phyloP scores from a whole-genome alignment of 441 rosid genomes.

The Lepidium campestre region DNA sequence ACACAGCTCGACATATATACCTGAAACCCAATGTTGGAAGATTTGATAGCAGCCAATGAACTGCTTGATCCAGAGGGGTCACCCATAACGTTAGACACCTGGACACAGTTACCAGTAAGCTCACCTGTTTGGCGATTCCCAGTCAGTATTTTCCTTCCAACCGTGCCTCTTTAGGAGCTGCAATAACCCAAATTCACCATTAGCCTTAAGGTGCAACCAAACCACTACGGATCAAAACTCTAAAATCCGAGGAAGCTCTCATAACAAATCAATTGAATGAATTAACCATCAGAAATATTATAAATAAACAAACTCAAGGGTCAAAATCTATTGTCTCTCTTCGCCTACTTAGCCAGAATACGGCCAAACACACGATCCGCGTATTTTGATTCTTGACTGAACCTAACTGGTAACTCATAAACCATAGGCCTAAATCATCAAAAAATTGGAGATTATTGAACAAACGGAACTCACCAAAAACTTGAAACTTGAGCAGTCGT shows the following conservation, averaged over 20 bases:
- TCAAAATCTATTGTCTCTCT: too few species aligned
- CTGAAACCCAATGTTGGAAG: conserved; percentile 75
- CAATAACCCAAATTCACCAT: too few species aligned
- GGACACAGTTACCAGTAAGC: neutral
- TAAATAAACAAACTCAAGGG: too few species aligned
- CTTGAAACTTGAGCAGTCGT: neutral
- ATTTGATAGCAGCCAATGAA: conserved; percentile 39
- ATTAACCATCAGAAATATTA: too few species aligned
- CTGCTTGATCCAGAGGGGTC: conserved; percentile 31
- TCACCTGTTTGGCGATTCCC: too few species aligned
- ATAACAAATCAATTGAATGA: too few species aligned
- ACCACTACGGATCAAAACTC: too few species aligned
- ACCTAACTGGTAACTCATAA: neutral
- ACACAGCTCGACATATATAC: conserved; percentile 19
- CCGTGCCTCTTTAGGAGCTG: too few species aligned
- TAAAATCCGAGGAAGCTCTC: too few species aligned
- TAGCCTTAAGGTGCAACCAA: too few species aligned
- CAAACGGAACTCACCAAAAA: conserved; percentile 1
- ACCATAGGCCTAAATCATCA: neutral
- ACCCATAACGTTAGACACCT: conserved; percentile 18
- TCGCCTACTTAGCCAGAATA: neutral
- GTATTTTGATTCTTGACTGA: neutral
- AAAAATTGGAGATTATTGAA: neutral
- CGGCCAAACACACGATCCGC: neutral
- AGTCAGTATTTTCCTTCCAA: too few species aligned